Evolutionary conservation across 768 basidiomycete species (phyloP).

Genomic region (Tulasnella sp.): DNA sequence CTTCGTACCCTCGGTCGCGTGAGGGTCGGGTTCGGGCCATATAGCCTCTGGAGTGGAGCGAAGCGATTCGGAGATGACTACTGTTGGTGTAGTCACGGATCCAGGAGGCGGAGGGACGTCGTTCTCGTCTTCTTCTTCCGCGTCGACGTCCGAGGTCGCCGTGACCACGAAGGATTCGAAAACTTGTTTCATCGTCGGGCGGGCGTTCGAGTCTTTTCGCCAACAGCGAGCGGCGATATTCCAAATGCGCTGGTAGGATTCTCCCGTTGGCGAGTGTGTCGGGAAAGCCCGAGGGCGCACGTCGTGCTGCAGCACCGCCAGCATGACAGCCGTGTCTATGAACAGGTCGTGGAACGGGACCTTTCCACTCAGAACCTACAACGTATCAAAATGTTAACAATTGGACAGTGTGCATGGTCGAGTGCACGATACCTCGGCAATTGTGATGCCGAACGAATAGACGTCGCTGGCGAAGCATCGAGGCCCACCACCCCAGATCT

Average conservation of each 20-base stretch:
- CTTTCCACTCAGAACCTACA: not conserved
- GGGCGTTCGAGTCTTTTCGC: not conserved
- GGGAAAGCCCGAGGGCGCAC: not conserved
- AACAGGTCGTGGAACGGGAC: not conserved
- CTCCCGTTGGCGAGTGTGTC: not conserved
- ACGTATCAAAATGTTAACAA: not conserved
- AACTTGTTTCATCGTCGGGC: not conserved
- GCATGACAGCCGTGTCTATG: not conserved
- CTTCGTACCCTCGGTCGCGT: not conserved
- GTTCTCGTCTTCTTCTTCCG: not conserved
- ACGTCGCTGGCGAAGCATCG: not conserved
- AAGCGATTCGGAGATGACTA: not conserved
- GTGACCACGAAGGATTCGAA: not conserved
- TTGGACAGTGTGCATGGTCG: too few relatives aligned
- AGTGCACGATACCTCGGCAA: not conserved
- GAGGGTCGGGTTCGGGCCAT: not conserved
- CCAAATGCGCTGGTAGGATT: not conserved
- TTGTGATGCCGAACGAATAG: not conserved
- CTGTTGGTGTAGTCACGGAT: not conserved
- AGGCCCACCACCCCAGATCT: not conserved
- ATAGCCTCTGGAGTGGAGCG: not conserved
- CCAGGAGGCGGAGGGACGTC: too few relatives aligned
- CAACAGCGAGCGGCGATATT: not conserved
- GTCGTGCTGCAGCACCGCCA: not conserved
- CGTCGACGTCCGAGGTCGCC: not conserved